phyloP scores from a whole-genome alignment of 208 protist genomes.

The Leishmania gerbilli region DNA sequence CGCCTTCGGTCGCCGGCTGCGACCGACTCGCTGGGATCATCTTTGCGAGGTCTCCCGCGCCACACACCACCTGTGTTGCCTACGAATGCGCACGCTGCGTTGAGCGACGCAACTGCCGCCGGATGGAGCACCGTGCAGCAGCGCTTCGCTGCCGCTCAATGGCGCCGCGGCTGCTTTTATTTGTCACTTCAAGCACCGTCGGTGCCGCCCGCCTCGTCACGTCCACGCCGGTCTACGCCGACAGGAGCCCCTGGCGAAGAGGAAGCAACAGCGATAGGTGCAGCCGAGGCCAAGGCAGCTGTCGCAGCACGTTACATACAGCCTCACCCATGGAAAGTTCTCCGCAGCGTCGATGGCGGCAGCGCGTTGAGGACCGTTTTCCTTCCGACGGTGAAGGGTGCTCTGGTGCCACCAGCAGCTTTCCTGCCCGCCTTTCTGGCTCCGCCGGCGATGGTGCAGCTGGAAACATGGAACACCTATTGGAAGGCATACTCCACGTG shows the following conservation, averaged over 20 bases:
- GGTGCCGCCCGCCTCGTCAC: background rate
- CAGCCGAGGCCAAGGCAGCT: background rate
- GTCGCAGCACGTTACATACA: constrained; percentile 4
- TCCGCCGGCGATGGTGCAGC: constrained; percentile 29
- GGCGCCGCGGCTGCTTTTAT: constrained; percentile 24
- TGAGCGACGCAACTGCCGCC: too few species aligned
- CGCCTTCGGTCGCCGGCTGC: constrained; percentile 8
- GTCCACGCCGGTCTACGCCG: background rate
- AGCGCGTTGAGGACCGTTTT: background rate
- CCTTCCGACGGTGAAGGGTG: background rate
- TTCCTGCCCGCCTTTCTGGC: background rate
- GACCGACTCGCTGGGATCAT: background rate
- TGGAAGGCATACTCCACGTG: constrained; percentile 43
- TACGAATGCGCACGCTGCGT: background rate
- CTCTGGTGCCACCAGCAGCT: background rate
- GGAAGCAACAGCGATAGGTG: background rate
- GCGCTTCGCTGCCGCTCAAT: constrained; percentile 21
- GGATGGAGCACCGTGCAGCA: constrained; percentile 2
- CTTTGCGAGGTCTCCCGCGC: background rate
- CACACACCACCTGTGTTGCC: background rate
- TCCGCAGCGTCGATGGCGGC: constrained; percentile 1
- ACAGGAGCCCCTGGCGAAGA: background rate
- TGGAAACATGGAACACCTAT: constrained; percentile 70
- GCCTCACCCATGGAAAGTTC: constrained; percentile 28
- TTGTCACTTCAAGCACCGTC: background rate